phyloP scores from a whole-genome alignment of 805 yeast genomes.

The Cyberlindnera saturnus region DNA sequence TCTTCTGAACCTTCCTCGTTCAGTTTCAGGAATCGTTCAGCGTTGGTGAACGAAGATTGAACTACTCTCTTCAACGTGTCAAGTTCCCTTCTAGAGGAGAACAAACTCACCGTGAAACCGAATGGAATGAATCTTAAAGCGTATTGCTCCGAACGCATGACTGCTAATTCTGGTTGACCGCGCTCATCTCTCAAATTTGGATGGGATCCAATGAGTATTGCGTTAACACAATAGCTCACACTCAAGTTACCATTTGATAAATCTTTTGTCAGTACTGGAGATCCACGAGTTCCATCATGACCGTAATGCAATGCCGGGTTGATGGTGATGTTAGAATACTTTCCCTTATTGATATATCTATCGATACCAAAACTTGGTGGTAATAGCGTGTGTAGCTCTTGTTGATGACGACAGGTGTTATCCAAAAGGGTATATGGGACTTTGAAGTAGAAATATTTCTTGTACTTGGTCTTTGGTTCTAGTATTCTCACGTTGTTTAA shows the following conservation, averaged over 20 bases:
- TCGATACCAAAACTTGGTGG: conserved; percentile 39
- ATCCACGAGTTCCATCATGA: conserved; percentile 42
- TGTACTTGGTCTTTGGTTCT: conserved; percentile 43
- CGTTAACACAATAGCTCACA: conserved; percentile 49
- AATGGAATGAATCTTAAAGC: conserved; percentile 35
- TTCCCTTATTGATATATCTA: conserved; percentile 24
- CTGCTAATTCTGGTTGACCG: conserved; percentile 18
- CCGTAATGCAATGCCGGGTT: conserved; percentile 42
- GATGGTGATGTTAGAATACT: conserved; percentile 26
- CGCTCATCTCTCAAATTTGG: conserved; percentile 9
- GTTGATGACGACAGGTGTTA: conserved; percentile 42
- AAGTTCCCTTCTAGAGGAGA: conserved; percentile 11
- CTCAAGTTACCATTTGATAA: conserved; percentile 40
- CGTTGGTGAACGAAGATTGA: conserved; percentile 13
- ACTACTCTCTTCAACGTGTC: conserved; percentile 7
- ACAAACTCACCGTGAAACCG: conserved; percentile 26
- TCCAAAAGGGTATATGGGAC: conserved; percentile 51
- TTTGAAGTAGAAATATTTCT: conserved; percentile 53
- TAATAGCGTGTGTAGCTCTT: conserved; percentile 30
- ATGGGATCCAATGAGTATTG: conserved; percentile 47
- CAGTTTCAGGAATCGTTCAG: conserved; percentile 13
- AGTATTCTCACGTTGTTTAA: conserved; percentile 43
- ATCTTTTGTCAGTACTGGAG: conserved; percentile 49
- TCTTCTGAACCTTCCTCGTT: conserved; percentile 15
- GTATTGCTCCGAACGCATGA: conserved; percentile 31